phyloP scores from a whole-genome alignment of 768 basidiomycete species.

The Suillus subluteus region DNA sequence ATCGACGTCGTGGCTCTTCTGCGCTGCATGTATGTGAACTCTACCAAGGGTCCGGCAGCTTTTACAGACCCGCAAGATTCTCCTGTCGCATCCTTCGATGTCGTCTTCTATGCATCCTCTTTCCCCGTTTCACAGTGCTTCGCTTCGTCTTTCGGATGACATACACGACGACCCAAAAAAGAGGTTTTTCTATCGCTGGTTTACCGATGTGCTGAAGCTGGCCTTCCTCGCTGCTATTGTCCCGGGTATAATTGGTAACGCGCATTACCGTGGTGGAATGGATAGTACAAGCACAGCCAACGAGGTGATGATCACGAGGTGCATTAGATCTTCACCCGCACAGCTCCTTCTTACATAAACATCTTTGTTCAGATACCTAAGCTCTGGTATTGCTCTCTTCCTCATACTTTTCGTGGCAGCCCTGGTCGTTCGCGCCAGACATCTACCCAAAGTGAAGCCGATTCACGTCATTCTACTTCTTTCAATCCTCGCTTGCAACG shows the following conservation, averaged over 20 bases:
- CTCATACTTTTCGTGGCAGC: slow-evolving; percentile 24
- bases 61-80: slow-evolving; percentile 27
- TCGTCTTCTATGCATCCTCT: slow-evolving; percentile 20
- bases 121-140: slow-evolving; percentile 15
- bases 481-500: slow-evolving; percentile 31
- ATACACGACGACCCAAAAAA: slow-evolving; percentile 33
- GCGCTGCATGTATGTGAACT: slow-evolving; percentile 43
- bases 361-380: slow-evolving; percentile 28
- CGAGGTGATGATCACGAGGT: slow-evolving; percentile 24
- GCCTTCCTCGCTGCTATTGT: slow-evolving; percentile 37
- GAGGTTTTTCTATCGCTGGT: slow-evolving; percentile 36
- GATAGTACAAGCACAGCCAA: slow-evolving; percentile 21
- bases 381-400: slow-evolving; percentile 29
- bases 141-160: slow-evolving; percentile 9
- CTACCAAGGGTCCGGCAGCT: slow-evolving; percentile 37
- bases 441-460: slow-evolving; percentile 32
- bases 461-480: slow-evolving; percentile 25
- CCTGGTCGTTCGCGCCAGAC: slow-evolving; percentile 29
- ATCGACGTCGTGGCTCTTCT: slow-evolving; percentile 40
- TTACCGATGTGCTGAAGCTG: slow-evolving; percentile 26
- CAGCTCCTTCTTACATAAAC: background rate
- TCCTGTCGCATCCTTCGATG: slow-evolving; percentile 20
- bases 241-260: slow-evolving; percentile 35
- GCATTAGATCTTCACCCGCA: slow-evolving; percentile 21
- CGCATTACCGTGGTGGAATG: slow-evolving; percentile 22